Evolutionary conservation across 371 early-diverging fungal species (phyloP), one percentile per base, ranked within the genome.

Genomic region (Syncephalastrum sp.): DNA sequence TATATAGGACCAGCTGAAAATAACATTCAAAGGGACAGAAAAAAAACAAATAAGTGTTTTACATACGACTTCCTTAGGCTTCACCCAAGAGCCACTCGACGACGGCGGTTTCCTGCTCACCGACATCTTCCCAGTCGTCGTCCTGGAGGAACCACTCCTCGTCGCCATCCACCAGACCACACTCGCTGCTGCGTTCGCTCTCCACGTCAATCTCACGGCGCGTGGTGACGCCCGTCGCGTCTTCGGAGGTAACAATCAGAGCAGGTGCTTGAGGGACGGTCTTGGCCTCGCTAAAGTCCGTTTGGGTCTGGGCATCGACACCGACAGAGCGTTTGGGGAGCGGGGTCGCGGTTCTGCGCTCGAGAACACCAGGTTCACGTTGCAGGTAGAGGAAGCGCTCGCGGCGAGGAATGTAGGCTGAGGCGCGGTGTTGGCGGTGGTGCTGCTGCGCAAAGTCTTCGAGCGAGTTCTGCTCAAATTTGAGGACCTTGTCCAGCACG

Each of bases 401-500:
- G 21, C 77, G 60, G 14, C 77, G 63, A 5, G 74, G 70, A 50
- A 69, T 62, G 42, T 69, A 67, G 17, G 75, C 71, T 4, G 68
- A 61, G 7, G 63, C 63, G 42, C 63, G 63, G 17, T 53, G 57
- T 44, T 60, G 60, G 25, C 53, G 56, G 17, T 56, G 70, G 29
- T 67, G 53, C 49, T 69, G 60, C 44, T 66, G 62, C 16, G 61
- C 64, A 14, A 59, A 65, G 46, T 71, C 75, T 57, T 73, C 73
- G 61, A 76, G 44, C 47, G 77, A 70, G 45, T 63, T 64, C 19
- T 69, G 69, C 49, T 78, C 78, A 47, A 75, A 78, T 42, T 72
- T 65, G 38, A 70, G 63, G n/a, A 78, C 75, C 42, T 78, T 78
- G 33, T 78, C 75, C 27, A 78, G 49, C 5, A 78, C 75, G 5